Conservation (phyloP, 208 protist genomes). For the Tritrichomonas musculus region DNA sequence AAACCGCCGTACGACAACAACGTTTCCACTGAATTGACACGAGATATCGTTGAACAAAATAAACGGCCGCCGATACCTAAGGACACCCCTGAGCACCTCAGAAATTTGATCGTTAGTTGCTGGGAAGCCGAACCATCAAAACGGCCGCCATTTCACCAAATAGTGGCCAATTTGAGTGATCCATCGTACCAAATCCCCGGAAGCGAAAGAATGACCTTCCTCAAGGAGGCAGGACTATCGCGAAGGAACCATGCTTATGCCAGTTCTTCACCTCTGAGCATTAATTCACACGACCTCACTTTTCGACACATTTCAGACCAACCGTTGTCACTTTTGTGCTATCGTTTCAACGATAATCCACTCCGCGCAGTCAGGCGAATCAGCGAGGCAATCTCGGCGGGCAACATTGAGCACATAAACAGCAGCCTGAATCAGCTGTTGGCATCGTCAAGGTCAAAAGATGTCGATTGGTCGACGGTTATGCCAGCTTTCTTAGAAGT, state of each 20-base stretch:
- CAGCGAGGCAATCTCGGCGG: background rate
- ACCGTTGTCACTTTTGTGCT: background rate
- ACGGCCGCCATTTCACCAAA: background rate
- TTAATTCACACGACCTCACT: background rate
- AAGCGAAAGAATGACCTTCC: background rate
- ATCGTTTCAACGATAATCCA: background rate
- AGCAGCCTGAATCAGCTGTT: background rate
- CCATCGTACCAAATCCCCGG: background rate
- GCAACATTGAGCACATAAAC: background rate
- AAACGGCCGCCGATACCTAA: background rate
- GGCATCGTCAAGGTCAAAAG: background rate
- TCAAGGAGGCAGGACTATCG: background rate
- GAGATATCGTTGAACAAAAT: background rate
- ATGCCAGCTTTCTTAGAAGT: background rate
- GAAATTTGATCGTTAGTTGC: background rate
- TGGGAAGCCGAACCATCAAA: background rate
- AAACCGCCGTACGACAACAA: constrained; percentile 35
- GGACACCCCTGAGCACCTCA: background rate
- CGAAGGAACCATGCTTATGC: too few species aligned
- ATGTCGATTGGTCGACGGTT: background rate
- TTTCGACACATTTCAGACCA: background rate
- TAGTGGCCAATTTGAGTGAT: background rate
- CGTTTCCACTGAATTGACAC: background rate
- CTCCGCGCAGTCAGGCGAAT: background rate
- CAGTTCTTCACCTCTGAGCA: background rate